Base-by-base conservation (phyloP, 2,329 filamentous ascomycete species). In the Exophiala mesophila region DNA sequence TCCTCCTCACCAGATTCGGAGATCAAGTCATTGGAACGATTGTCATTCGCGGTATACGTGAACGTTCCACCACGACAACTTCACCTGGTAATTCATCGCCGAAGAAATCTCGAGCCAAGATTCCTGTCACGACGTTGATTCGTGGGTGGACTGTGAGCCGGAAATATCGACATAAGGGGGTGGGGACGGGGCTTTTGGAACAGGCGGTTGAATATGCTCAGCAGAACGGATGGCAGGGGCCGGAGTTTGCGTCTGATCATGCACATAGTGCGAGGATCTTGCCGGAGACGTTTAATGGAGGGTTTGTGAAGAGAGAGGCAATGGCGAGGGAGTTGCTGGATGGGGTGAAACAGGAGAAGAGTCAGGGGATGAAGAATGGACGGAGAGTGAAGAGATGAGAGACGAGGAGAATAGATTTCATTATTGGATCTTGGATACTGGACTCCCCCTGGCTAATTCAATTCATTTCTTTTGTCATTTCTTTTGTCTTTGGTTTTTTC, bases 101-200 rank as follows among this genome's bases (percentile, higher is more conserved):
- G 26, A 44, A 42, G 39, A 53, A 48, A 33, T 34, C 40, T n/a
- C 47, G 48, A 23, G 26, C 18, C 44, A 46, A 50, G 12, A 29
- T 39, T 9, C 47, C 45, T 13, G 23, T 43, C 15, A 50, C 41
- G 2, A 50, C 36, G 5, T 17, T 42, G 19, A 82, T 95, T 44
- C 77, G 85, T 19, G 88, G 85, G 1, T 95, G 88, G 88, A 90
- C 87, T 2, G 85, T 88, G 2, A 73, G 74, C 58, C 65, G 80
- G 37, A 71, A 73, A 53, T 88, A 87, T 61, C 75, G 88, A 18
- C 71, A 77, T 21, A 77, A 78, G 49, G 87, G 88, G 0, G 70
- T 94, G 17, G 88, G 88, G 2, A 73, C 69, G 29, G 82, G 80
- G 21, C 65, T 95, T 56, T 69, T 95, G 35, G 76, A 83, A 53